Conservation (phyloP, 1,139 yeast species). For the Lodderomyces margitis region DNA sequence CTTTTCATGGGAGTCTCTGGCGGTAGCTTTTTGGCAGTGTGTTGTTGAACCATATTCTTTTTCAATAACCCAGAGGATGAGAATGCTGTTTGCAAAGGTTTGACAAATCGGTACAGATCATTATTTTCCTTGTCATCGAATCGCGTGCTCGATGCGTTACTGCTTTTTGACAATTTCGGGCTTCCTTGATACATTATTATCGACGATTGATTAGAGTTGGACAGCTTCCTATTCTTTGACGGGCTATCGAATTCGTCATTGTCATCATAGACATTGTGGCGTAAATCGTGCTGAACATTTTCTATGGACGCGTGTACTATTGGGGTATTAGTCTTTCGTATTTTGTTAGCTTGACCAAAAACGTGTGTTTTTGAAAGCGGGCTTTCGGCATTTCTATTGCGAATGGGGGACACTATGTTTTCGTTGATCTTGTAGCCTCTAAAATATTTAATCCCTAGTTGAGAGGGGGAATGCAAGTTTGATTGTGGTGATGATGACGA, state of each 20-base stretch:
- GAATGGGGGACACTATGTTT: slow-evolving; percentile 32
- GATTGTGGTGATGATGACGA: slow-evolving; percentile 13
- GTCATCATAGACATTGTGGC: slow-evolving; percentile 23
- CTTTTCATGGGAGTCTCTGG: slow-evolving; percentile 87
- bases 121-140: slow-evolving; percentile 38
- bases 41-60: slow-evolving; percentile 45
- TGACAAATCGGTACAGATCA: slow-evolving; percentile 64
- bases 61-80: slow-evolving; percentile 73
- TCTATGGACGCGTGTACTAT: slow-evolving; percentile 10
- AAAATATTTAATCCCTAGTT: slow-evolving; percentile 29
- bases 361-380: slow-evolving; percentile 18
- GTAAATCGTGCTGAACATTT: not conserved
- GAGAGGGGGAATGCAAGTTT: slow-evolving; percentile 31
- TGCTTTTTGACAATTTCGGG: slow-evolving; percentile 5
- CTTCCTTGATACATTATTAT: slow-evolving; percentile 20
- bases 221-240: slow-evolving; percentile 31
- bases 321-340: slow-evolving; percentile 15
- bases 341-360: slow-evolving; percentile 18
- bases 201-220: slow-evolving; percentile 17
- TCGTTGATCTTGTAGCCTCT: slow-evolving; percentile 34
- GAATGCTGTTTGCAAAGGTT: slow-evolving; percentile 85
- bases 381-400: slow-evolving; percentile 19
- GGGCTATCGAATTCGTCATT: slow-evolving; percentile 34
- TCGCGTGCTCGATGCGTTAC: not conserved
- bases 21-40: slow-evolving; percentile 33